Conservation (phyloP, 208 protist genomes). For the Kentomonas sorsogonicus region DNA sequence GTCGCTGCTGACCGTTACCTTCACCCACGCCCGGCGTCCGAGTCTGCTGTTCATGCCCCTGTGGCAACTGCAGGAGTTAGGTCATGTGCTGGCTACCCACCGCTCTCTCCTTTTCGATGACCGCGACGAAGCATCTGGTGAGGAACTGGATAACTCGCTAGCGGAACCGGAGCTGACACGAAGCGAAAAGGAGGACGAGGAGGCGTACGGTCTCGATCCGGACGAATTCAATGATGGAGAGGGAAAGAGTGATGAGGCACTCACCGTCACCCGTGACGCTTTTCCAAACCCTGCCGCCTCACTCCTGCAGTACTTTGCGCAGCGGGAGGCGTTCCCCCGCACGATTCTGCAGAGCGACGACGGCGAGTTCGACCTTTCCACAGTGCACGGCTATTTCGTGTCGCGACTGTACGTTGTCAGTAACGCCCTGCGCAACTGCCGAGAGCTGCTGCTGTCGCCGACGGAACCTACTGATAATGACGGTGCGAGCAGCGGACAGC, state of each 20-base stretch:
- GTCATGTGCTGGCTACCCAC: slow-evolving; percentile 40
- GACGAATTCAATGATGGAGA: no score
- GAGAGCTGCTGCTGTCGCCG: slow-evolving; percentile 14
- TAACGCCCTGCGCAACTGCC: slow-evolving; percentile 58
- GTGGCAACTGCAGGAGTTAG: slow-evolving; percentile 60
- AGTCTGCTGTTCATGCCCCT: slow-evolving; percentile 82
- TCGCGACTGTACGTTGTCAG: slow-evolving; percentile 61
- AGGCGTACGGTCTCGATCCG: no score
- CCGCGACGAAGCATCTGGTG: neutral
- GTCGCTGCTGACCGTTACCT: slow-evolving; percentile 55
- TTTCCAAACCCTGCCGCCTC: no score
- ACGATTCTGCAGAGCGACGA: no score
- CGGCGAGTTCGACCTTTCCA: slow-evolving; percentile 12
- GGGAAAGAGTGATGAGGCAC: no score
- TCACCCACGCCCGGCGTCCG: slow-evolving; percentile 54
- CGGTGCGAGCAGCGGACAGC: neutral
- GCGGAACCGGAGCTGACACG: no score
- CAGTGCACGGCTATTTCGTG: slow-evolving; percentile 56
- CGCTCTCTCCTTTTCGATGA: slow-evolving; percentile 27
- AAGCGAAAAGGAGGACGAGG: neutral
- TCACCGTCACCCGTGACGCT: no score
- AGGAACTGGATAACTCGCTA: no score
- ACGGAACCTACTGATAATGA: slow-evolving; percentile 2
- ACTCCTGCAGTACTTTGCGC: no score
- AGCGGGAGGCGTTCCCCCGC: no score